Percentiles rank a stretch among this genome's conserved stretches.
Conservation (phyloP, 306 rosid genomes). For the Vigna angularis region DNA sequence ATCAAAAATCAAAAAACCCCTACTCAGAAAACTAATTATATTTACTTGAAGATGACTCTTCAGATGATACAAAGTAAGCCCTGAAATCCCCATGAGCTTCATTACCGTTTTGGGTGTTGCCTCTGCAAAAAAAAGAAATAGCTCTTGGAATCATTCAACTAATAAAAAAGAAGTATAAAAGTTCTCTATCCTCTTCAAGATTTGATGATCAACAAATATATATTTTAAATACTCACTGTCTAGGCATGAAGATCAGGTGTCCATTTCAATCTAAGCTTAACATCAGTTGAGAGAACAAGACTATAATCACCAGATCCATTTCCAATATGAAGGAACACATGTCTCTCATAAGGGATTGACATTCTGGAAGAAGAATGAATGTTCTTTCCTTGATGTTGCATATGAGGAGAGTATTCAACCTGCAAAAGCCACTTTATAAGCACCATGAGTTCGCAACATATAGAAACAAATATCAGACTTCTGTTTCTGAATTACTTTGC, state of each 20-base stretch:
- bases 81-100: slow-evolving; percentile 26
- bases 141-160: slow-evolving; percentile 10
- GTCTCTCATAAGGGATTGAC: slow-evolving; percentile 65
- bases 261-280: slow-evolving; percentile 91
- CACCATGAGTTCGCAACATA: slow-evolving; percentile 3
- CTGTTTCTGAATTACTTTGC: slow-evolving; percentile 34
- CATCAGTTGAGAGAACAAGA: slow-evolving; percentile 90
- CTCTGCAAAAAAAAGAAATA: slow-evolving; percentile 57
- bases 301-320: slow-evolving; percentile 70
- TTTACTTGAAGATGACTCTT: too few relatives aligned
- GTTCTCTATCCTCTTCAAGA: neutral
- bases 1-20: too few relatives aligned
- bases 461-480: slow-evolving; percentile 33
- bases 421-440: slow-evolving; percentile 14
- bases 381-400: slow-evolving; percentile 60
- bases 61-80: too few relatives aligned
- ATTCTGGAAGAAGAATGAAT: slow-evolving; percentile 44
- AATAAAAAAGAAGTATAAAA: neutral
- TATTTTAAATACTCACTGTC: slow-evolving; percentile 65
- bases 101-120: slow-evolving; percentile 91
- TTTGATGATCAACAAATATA: slow-evolving; percentile 14
- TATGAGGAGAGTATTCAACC: slow-evolving; percentile 64
- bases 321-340: slow-evolving; percentile 66
- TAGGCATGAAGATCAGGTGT: slow-evolving; percentile 84
- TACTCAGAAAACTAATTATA: too few relatives aligned